These are phyloP conservation scores for Telfairia occidentalis DNA, from an alignment of 331 rosid species.

Conservation along the genomic window DNA sequence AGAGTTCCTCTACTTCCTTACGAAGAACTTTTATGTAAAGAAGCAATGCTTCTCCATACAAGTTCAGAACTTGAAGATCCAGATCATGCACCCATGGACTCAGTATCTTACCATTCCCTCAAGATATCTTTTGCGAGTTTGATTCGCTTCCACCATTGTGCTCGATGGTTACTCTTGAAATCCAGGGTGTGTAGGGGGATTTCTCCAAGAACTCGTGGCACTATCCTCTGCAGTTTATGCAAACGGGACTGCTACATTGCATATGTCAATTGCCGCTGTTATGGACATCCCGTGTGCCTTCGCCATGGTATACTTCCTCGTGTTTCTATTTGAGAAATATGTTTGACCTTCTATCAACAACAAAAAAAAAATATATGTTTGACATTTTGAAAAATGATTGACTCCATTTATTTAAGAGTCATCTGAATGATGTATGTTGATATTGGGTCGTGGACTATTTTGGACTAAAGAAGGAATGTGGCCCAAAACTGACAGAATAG, in stretches of 20 bases:
- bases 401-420: background rate
- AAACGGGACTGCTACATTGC: constrained; percentile 85
- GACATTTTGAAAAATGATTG: background rate
- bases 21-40: constrained; percentile 92
- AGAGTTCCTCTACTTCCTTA: constrained; percentile 85
- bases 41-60: constrained; percentile 61
- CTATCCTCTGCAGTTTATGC: constrained; percentile 83
- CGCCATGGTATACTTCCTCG: constrained; percentile 65
- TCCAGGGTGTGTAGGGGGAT: constrained; percentile 44
- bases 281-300: constrained; percentile 67
- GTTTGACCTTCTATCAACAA: background rate
- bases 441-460: background rate
- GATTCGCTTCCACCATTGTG: constrained; percentile 84
- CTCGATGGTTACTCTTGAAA: constrained; percentile 69
- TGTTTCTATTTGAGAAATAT: background rate
- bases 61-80: constrained; percentile 67
- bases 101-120: constrained; percentile 35
- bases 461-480: background rate
- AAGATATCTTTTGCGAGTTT: constrained; percentile 61
- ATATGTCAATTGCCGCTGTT: constrained; percentile 65
- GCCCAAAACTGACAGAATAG: background rate
- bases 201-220: constrained; percentile 47
- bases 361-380: background rate
- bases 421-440: background rate
- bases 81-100: constrained; percentile 38